Evolutionary conservation across 768 basidiomycete genomes (phyloP).

Genomic region (Mrakia frigida): DNA sequence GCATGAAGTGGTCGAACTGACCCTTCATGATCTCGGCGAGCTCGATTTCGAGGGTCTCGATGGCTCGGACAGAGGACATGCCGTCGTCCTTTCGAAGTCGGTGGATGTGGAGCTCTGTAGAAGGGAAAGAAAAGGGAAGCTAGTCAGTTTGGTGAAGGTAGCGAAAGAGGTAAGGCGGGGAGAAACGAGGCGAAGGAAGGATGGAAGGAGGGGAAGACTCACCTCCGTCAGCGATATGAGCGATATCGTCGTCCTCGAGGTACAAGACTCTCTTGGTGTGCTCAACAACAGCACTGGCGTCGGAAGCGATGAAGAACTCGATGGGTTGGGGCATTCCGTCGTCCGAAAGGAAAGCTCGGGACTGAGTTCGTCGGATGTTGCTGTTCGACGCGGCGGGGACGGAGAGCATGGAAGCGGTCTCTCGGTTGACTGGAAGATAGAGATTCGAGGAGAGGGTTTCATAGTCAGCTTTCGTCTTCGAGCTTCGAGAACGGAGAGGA

Average conservation of each 20-base stretch:
- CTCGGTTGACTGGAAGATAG: background rate
- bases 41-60: conserved; percentile 97
- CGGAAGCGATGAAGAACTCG: conserved; percentile 98
- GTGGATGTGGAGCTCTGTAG: conserved; percentile 86
- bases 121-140: too few relatives aligned
- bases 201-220: conserved; percentile 17
- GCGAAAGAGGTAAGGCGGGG: background rate
- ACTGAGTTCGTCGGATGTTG: conserved; percentile 87
- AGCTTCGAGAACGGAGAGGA: background rate
- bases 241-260: conserved; percentile 98
- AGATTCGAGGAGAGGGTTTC: background rate
- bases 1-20: conserved; percentile 99
- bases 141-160: too few relatives aligned
- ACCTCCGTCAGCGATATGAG: conserved; percentile 84
- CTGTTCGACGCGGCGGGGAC: conserved; percentile 51
- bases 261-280: conserved; percentile 99
- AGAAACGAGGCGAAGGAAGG: background rate
- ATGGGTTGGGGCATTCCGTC: conserved; percentile 98
- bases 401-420: conserved; percentile 53
- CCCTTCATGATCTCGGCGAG: conserved; percentile 99
- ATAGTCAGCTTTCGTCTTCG: background rate
- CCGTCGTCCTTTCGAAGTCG: conserved; percentile 86
- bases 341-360: conserved; percentile 95
- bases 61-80: conserved; percentile 70
- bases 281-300: conserved; percentile 91